Evolutionary conservation across 768 basidiomycete species (phyloP).

Genomic region (Mycena vitilis): DNA sequence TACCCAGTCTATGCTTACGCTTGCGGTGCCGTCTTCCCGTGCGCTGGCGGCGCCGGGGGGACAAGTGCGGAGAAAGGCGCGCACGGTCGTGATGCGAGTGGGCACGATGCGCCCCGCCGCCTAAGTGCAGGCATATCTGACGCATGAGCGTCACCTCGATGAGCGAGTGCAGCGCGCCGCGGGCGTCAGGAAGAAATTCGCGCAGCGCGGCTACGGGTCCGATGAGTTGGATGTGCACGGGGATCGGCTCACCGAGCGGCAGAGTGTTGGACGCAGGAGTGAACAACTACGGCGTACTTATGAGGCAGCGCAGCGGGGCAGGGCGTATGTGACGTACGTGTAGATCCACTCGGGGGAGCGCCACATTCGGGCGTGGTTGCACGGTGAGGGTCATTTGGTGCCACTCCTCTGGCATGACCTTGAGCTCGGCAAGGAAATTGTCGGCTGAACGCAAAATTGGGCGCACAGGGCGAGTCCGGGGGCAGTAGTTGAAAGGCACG

Average conservation of each 20-base stretch:
- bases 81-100: not conserved
- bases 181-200: conserved; percentile 8
- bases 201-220: conserved; percentile 13
- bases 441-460: conserved; percentile 11
- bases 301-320: too few relatives aligned
- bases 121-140: not conserved
- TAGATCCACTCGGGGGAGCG: conserved; percentile 3
- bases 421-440: conserved; percentile 17
- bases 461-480: conserved; percentile 6
- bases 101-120: not conserved
- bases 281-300: conserved; percentile 7
- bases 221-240: conserved; percentile 20
- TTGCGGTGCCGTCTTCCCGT: not conserved
- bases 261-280: conserved; percentile 8
- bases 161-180: not conserved
- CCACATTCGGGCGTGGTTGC: not conserved
- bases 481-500: conserved; percentile 14
- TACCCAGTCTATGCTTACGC: conserved; percentile 19
- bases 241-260: conserved; percentile 15
- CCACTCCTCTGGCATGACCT: conserved; percentile 20
- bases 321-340: conserved; percentile 8
- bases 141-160: conserved; percentile 20
- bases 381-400: not conserved
- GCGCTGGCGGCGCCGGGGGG: conserved; percentile 8
- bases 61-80: not conserved